Conservation (phyloP, 2,329 filamentous ascomycete genomes). For the Aaosphaeria arxii region DNA sequence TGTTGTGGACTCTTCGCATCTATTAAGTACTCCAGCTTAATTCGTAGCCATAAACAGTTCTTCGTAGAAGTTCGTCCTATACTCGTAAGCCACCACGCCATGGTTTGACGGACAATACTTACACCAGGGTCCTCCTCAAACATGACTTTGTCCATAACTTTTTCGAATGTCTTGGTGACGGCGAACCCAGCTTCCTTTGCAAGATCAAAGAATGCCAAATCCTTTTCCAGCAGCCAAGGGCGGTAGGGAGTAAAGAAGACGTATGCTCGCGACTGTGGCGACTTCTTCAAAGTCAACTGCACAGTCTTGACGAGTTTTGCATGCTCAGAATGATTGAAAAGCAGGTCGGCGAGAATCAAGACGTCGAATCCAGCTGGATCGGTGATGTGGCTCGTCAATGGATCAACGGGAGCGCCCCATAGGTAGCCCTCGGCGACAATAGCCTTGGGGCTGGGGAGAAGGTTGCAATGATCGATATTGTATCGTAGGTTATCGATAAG, state of each 20-base stretch:
- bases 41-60: constrained; percentile 78
- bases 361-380: constrained; percentile 64
- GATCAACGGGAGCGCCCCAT: constrained; percentile 69
- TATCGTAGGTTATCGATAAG: constrained; percentile 75
- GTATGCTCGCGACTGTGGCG: constrained; percentile 60
- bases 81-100: too few relatives aligned
- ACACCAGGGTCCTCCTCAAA: constrained; percentile 85
- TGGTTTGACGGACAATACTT: constrained; percentile 23
- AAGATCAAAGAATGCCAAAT: constrained; percentile 81
- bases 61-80: constrained; percentile 71
- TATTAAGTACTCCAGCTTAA: constrained; percentile 33
- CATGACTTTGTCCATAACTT: constrained; percentile 79
- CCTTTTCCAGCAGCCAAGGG: constrained; percentile 83
- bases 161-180: constrained; percentile 78
- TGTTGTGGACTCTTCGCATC: too few relatives aligned
- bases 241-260: constrained; percentile 95
- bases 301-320: constrained; percentile 72
- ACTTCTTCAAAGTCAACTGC: constrained; percentile 60
- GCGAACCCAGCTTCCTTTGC: constrained; percentile 67
- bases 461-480: constrained; percentile 64
- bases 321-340: constrained; percentile 91
- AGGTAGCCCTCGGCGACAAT: constrained; percentile 66
- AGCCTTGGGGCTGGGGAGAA: constrained; percentile 35
- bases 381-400: constrained; percentile 59
- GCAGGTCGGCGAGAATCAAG: constrained; percentile 79